phyloP scores from a whole-genome alignment of 805 yeast genomes.

The Yamadazyma ubonensis region DNA sequence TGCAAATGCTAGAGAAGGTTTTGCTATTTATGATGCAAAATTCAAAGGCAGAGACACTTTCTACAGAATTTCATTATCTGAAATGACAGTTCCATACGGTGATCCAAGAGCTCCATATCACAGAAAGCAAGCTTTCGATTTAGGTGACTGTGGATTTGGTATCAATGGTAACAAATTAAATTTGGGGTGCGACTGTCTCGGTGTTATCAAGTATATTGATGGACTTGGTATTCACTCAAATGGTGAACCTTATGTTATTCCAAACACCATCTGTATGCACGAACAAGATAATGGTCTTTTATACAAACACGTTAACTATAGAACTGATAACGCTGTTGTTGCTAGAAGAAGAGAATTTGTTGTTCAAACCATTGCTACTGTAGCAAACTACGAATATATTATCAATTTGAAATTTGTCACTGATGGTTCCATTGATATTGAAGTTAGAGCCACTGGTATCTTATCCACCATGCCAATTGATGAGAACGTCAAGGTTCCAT shows the following conservation, averaged over 20 bases:
- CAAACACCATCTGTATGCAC: constrained; percentile 76
- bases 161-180: constrained; percentile 63
- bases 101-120: constrained; percentile 79
- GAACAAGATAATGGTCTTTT: constrained; percentile 76
- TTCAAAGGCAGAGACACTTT: constrained; percentile 76
- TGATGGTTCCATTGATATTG: constrained; percentile 75
- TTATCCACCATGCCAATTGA: constrained; percentile 83
- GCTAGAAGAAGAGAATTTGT: constrained; percentile 78
- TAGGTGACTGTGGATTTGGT: constrained; percentile 86
- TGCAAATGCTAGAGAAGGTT: constrained; percentile 74
- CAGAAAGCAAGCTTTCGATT: constrained; percentile 83
- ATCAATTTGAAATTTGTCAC: constrained; percentile 70
- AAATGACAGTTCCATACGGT: constrained; percentile 88
- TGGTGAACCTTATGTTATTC: constrained; percentile 62
- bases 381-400: constrained; percentile 80
- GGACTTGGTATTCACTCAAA: constrained; percentile 52
- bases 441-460: constrained; percentile 84
- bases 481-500: constrained; percentile 60
- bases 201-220: constrained; percentile 73
- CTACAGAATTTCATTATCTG: constrained; percentile 71
- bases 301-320: constrained; percentile 77
- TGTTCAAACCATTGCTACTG: constrained; percentile 79
- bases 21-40: constrained; percentile 67
- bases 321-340: constrained; percentile 68
- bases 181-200: constrained; percentile 82